Percentiles rank a stretch among this genome's conserved stretches.
These are phyloP conservation scores for Wickerhamia fluorescens DNA, from an alignment of 805 yeast genomes.

Conservation along the genomic window DNA sequence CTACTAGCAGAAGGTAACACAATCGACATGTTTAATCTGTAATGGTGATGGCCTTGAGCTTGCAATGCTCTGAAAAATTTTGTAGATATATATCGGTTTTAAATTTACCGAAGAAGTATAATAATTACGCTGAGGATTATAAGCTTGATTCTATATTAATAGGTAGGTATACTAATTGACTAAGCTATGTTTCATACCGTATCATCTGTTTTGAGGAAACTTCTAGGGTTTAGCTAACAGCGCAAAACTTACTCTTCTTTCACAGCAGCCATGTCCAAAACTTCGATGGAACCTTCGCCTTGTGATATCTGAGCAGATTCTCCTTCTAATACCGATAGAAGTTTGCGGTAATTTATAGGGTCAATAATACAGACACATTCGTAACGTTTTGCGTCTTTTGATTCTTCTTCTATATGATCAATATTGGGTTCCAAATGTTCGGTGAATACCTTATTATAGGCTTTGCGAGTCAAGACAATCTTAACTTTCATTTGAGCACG, in stretches of 20 bases:
- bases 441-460: slow-evolving; percentile 34
- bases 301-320: slow-evolving; percentile 36
- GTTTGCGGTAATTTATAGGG: slow-evolving; percentile 71
- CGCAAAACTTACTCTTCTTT: slow-evolving; percentile 34
- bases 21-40: slow-evolving; percentile 24
- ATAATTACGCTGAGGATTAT: no score
- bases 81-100: slow-evolving; percentile 2
- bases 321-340: slow-evolving; percentile 54
- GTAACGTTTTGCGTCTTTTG: slow-evolving; percentile 33
- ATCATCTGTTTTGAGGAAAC: neutral
- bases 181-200: neutral
- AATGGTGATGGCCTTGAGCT: slow-evolving; percentile 1
- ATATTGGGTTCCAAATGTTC: slow-evolving; percentile 28
- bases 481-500: slow-evolving; percentile 90
- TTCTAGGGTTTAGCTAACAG: no score
- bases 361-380: slow-evolving; percentile 63
- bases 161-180: neutral
- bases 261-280: slow-evolving; percentile 83
- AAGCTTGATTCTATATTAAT: no score
- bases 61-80: slow-evolving; percentile 9
- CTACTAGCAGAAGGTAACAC: slow-evolving; percentile 44
- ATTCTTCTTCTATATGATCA: slow-evolving; percentile 33
- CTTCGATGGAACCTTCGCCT: slow-evolving; percentile 67
- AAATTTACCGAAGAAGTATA: slow-evolving; percentile 4
- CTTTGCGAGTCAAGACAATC: slow-evolving; percentile 50